Percentiles rank a stretch among this genome's conserved stretches.
Conservation (phyloP, 495 filamentous ascomycete genomes). For the Pseudoneurospora amorphoporcata region DNA sequence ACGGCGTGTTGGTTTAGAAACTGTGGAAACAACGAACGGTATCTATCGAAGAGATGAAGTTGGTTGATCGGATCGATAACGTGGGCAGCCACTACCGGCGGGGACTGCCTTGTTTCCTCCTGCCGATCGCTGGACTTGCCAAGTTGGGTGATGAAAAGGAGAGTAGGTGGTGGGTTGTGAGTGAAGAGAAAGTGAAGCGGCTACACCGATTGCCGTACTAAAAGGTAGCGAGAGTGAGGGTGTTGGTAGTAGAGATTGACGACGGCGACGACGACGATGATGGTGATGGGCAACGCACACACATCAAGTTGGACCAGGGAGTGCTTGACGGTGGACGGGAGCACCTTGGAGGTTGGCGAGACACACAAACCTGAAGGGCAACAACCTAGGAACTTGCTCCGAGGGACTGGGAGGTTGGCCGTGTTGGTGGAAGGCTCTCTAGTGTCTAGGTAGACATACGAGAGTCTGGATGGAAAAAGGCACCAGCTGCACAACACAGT, state of each 20-base stretch:
- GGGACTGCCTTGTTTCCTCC: not conserved
- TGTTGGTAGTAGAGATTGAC: not conserved
- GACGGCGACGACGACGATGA: not conserved
- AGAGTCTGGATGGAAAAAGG: not conserved
- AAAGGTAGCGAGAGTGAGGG: not conserved
- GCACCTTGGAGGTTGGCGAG: not conserved
- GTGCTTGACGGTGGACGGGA: no score
- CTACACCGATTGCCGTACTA: not conserved
- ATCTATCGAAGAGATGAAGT: not conserved
- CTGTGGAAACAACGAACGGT: not conserved
- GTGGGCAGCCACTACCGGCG: not conserved
- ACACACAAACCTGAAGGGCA: not conserved
- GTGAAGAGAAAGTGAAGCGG: not conserved
- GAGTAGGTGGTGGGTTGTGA: not conserved
- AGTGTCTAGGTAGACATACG: not conserved
- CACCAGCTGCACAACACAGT: not conserved
- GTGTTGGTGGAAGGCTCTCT: not conserved
- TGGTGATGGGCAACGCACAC: not conserved
- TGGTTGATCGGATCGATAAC: not conserved
- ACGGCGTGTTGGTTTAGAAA: not conserved
- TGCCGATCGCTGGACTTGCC: not conserved
- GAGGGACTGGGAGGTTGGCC: not conserved
- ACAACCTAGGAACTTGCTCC: not conserved
- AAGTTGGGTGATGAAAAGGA: not conserved
- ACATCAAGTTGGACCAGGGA: not conserved